These are phyloP conservation scores for Ophiostoma quercus DNA, from an alignment of 2,329 filamentous ascomycete species.

Conservation along the genomic window DNA sequence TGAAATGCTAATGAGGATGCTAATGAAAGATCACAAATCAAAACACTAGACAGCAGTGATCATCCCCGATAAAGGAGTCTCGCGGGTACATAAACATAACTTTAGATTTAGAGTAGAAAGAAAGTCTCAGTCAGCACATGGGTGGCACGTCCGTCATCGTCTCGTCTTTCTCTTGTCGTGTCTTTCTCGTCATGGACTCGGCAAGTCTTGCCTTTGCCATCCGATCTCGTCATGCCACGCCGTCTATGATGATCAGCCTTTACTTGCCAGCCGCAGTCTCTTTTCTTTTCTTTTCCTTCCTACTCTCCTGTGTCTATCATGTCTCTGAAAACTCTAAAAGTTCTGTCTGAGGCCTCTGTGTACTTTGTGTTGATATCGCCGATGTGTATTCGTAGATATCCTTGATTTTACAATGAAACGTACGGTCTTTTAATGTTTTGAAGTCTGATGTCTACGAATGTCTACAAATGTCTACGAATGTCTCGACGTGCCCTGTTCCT, in stretches of 20 bases:
- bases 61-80: not conserved
- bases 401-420: not conserved
- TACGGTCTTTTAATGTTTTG: not conserved
- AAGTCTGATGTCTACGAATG: not conserved
- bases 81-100: too few species aligned
- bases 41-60: not conserved
- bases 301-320: not conserved
- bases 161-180: not conserved
- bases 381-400: not conserved
- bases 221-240: not conserved
- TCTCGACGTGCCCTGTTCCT: not conserved
- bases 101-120: too few species aligned
- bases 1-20: not conserved
- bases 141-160: not conserved
- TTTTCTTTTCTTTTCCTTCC: too few species aligned
- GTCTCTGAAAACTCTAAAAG: not conserved
- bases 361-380: not conserved
- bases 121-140: not conserved
- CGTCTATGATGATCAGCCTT: not conserved
- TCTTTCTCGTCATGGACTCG: not conserved
- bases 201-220: not conserved
- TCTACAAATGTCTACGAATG: not conserved
- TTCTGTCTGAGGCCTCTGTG: not conserved
- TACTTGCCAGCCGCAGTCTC: not conserved
- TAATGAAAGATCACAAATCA: not conserved